Percentiles rank a stretch among this genome's conserved stretches.
Conservation (phyloP, 2,329 filamentous ascomycete genomes). For the Sporothrix luriei region DNA sequence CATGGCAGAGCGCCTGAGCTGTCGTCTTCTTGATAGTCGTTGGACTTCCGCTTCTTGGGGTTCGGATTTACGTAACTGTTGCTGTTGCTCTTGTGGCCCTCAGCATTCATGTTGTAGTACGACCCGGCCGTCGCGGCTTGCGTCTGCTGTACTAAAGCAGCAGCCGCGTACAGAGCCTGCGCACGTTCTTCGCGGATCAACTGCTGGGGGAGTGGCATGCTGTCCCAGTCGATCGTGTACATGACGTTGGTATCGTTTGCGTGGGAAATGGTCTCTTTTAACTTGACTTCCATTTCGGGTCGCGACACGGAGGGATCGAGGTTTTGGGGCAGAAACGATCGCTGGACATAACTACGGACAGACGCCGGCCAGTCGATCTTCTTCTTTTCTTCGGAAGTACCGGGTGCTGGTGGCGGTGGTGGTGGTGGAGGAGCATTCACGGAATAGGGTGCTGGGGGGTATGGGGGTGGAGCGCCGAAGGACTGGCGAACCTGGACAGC, state of each 20-base stretch:
- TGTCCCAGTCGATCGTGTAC: slow-evolving; percentile 77
- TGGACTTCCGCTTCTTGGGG: slow-evolving; percentile 81
- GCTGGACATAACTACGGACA: slow-evolving; percentile 86
- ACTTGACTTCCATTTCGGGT: slow-evolving; percentile 76
- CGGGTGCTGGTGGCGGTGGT: slow-evolving; percentile 28
- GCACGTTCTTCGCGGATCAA: slow-evolving; percentile 72
- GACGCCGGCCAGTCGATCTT: slow-evolving; percentile 78
- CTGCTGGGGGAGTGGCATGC: slow-evolving; percentile 79
- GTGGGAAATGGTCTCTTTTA: slow-evolving; percentile 82
- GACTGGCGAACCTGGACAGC: slow-evolving; percentile 49
- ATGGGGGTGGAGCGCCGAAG: slow-evolving; percentile 39
- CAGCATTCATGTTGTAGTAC: slow-evolving; percentile 20
- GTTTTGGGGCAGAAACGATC: slow-evolving; percentile 79
- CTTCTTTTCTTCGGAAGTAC: slow-evolving; percentile 41
- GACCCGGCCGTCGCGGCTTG: slow-evolving; percentile 7
- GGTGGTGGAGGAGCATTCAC: slow-evolving; percentile 38
- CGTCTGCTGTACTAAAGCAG: slow-evolving; percentile 27
- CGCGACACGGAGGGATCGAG: slow-evolving; percentile 63
- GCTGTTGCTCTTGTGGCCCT: slow-evolving; percentile 29
- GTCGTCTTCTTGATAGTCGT: slow-evolving; percentile 58
- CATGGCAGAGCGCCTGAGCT: slow-evolving; percentile 62
- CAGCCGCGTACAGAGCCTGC: slow-evolving; percentile 34
- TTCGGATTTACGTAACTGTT: slow-evolving; percentile 44
- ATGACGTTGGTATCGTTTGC: slow-evolving; percentile 75
- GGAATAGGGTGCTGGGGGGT: slow-evolving; percentile 38